Evolutionary conservation across 106 monocot species (phyloP).

Genomic region (Dendrobium huoshanense): DNA sequence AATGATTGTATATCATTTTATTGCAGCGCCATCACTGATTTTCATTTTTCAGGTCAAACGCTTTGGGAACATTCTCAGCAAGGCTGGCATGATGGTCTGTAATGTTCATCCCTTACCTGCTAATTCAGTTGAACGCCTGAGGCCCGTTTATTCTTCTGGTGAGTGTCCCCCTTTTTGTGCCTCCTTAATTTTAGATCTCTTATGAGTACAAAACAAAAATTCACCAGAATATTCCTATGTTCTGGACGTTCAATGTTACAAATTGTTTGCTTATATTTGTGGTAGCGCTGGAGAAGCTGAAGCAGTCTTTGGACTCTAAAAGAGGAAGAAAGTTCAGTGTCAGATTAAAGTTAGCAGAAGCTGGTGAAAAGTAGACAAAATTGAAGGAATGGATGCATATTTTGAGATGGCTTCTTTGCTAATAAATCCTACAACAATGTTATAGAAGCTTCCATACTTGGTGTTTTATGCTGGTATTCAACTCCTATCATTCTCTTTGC

Average conservation of each 20-base stretch:
- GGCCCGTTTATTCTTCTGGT: slow-evolving; percentile 63
- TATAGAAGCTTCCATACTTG: no score
- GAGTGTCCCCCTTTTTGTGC: background rate
- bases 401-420: no score
- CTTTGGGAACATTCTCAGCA: slow-evolving; percentile 64
- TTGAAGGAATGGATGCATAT: background rate
- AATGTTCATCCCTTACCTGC: slow-evolving; percentile 31
- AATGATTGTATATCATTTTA: no score
- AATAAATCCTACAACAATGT: no score
- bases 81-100: slow-evolving; percentile 49
- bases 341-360: background rate
- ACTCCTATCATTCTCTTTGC: no score
- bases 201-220: background rate
- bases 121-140: slow-evolving; percentile 42
- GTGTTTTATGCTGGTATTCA: no score
- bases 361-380: background rate
- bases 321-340: background rate
- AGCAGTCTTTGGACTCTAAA: background rate
- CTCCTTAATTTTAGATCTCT: background rate
- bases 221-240: background rate
- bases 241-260: background rate
- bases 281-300: slow-evolving; percentile 6
- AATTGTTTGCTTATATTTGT: background rate
- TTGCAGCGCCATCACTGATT: no score
- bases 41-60: slow-evolving; percentile 35